phyloP scores from a whole-genome alignment of 148 eudicot species.

The Nepenthes mirabilis region DNA sequence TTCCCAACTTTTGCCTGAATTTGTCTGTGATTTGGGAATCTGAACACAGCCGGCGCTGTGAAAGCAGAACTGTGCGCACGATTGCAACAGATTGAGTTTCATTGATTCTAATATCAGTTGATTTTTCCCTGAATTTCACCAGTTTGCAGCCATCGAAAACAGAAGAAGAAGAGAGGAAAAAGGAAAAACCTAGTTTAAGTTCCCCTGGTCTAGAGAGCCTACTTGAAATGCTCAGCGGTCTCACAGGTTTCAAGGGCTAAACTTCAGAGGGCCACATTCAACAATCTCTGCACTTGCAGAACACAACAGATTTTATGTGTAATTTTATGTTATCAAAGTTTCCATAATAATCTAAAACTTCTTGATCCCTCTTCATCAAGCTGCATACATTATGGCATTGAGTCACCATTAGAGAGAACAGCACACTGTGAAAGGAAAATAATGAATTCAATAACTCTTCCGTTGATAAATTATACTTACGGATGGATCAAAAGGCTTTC shows the following conservation, averaged over 20 bases:
- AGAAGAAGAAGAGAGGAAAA: too few relatives aligned
- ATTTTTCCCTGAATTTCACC: too few relatives aligned
- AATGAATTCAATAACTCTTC: background rate
- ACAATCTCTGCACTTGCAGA: background rate
- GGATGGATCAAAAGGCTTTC: slow-evolving; percentile 88
- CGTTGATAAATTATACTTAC: slow-evolving; percentile 29
- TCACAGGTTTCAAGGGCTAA: background rate
- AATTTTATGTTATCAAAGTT: background rate
- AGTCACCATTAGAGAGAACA: background rate
- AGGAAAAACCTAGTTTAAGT: too few relatives aligned
- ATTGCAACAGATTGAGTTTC: too few relatives aligned
- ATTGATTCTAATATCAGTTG: too few relatives aligned
- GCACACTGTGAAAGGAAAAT: background rate
- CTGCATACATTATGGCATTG: background rate
- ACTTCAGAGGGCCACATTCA: background rate
- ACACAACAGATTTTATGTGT: background rate
- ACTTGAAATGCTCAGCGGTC: background rate
- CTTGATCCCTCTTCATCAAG: background rate
- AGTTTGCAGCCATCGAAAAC: too few relatives aligned
- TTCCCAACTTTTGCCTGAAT: too few relatives aligned
- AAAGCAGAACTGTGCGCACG: too few relatives aligned
- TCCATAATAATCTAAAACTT: too few relatives aligned
- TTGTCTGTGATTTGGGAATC: too few relatives aligned
- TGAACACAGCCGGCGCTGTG: too few relatives aligned
- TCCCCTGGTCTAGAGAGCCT: too few relatives aligned